These are phyloP conservation scores for Penicillium digitatum DNA, from an alignment of 2,329 filamentous ascomycete genomes.

Conservation along the genomic window DNA sequence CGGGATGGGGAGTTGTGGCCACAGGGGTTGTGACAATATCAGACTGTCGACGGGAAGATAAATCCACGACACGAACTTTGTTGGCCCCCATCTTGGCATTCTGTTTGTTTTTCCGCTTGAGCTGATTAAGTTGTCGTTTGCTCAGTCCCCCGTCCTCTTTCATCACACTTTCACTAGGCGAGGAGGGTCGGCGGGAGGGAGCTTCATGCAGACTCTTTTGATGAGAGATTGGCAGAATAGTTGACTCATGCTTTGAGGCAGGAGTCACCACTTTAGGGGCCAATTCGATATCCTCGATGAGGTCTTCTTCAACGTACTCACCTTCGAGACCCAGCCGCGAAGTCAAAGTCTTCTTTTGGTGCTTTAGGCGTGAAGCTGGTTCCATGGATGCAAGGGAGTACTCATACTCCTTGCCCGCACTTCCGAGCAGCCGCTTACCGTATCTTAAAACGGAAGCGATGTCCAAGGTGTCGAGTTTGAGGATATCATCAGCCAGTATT, in stretches of 20 bases:
- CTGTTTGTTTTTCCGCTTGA: conserved; percentile 90
- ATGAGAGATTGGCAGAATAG: conserved; percentile 39
- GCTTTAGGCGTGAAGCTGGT: conserved; percentile 71
- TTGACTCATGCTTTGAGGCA: conserved; percentile 51
- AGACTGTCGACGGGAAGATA: conserved; percentile 65
- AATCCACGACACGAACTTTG: conserved; percentile 84
- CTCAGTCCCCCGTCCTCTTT: conserved; percentile 71
- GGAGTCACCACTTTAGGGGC: conserved; percentile 43
- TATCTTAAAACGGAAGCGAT: conserved; percentile 74
- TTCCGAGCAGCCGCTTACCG: conserved; percentile 79
- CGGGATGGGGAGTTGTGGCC: conserved; percentile 49
- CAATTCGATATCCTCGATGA: conserved; percentile 63
- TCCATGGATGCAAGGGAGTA: conserved; percentile 78
- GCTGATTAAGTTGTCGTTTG: conserved; percentile 86
- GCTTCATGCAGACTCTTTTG: conserved; percentile 46
- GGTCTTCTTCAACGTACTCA: conserved; percentile 78
- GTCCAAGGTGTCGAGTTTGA: conserved; percentile 71
- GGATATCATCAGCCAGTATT: conserved; percentile 54
- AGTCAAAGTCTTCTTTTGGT: conserved; percentile 84
- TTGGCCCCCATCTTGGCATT: conserved; percentile 84
- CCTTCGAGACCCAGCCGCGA: conserved; percentile 80
- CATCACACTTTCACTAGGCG: conserved; percentile 49
- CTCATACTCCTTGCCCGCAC: conserved; percentile 75
- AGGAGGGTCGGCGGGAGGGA: conserved; percentile 41
- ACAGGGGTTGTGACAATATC: conserved; percentile 61